Conservation (phyloP, 305 asterid species). For the Solanum aculeatissimum region DNA sequence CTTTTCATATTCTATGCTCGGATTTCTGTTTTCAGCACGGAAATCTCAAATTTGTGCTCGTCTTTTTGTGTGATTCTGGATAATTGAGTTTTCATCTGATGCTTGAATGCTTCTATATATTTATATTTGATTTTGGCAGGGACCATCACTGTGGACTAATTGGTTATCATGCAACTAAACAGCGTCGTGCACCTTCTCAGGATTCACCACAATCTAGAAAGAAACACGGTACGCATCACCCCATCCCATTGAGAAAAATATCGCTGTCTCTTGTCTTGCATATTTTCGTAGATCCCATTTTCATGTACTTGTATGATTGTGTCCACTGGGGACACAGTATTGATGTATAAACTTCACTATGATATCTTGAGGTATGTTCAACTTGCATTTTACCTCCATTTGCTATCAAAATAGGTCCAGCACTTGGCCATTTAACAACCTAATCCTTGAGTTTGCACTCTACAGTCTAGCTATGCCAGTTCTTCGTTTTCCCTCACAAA, state of each 20-base stretch:
- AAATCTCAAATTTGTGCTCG: not conserved
- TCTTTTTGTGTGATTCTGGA: not conserved
- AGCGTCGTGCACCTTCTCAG: conserved; percentile 19
- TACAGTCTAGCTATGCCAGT: not conserved
- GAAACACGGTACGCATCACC: conserved; percentile 26
- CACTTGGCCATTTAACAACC: not conserved
- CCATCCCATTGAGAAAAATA: conserved; percentile 25
- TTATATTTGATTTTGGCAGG: conserved; percentile 9
- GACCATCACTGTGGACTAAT: conserved; percentile 29
- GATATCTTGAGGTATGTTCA: not conserved
- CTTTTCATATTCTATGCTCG: not conserved
- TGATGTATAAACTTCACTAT: not conserved
- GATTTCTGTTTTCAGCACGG: not conserved
- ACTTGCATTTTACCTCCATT: not conserved
- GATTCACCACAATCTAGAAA: conserved; percentile 13
- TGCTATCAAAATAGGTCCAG: not conserved
- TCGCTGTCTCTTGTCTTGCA: not conserved
- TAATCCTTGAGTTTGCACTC: not conserved
- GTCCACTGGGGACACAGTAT: not conserved
- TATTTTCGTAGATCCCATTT: not conserved
- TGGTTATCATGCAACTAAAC: conserved; percentile 26
- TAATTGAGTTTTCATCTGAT: not conserved
- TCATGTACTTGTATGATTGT: not conserved
- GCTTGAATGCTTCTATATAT: not conserved
- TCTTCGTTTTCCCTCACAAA: not conserved